phyloP scores from a whole-genome alignment of 345 rosid species.

The Citrus glauca region DNA sequence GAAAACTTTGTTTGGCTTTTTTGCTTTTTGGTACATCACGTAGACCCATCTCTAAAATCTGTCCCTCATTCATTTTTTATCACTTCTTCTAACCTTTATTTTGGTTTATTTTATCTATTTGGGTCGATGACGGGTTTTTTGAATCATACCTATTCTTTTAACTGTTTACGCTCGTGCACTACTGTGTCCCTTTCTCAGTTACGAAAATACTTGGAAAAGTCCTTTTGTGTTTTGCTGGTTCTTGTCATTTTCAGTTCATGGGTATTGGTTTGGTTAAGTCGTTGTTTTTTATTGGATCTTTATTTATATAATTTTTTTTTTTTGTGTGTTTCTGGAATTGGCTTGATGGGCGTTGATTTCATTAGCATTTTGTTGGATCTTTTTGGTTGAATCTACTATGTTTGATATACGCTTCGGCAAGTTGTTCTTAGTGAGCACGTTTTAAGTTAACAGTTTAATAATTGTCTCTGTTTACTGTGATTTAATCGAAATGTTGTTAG shows the following conservation, averaged over 20 bases:
- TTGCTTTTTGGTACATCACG: background rate
- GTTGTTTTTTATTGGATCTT: too few relatives aligned
- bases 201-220: background rate
- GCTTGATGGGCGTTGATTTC: background rate
- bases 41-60: constrained; percentile 18
- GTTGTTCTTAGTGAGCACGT: background rate
- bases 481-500: constrained; percentile 28
- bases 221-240: constrained; percentile 1
- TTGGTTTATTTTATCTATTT: constrained; percentile 4
- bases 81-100: background rate
- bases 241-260: too few relatives aligned
- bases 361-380: background rate
- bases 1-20: background rate
- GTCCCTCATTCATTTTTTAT: constrained; percentile 27
- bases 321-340: constrained; percentile 17
- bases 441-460: background rate
- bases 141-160: constrained; percentile 6
- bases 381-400: background rate
- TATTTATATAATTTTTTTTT: background rate
- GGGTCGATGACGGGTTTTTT: background rate
- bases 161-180: background rate
- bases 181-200: background rate
- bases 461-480: background rate
- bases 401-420: background rate
- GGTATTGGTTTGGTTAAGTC: too few relatives aligned